A percentile compares a stretch with the other conserved stretches of the same genome.
Conservation (phyloP, 352 stramenopile genomes). For the Phytopythium mirpurense region DNA sequence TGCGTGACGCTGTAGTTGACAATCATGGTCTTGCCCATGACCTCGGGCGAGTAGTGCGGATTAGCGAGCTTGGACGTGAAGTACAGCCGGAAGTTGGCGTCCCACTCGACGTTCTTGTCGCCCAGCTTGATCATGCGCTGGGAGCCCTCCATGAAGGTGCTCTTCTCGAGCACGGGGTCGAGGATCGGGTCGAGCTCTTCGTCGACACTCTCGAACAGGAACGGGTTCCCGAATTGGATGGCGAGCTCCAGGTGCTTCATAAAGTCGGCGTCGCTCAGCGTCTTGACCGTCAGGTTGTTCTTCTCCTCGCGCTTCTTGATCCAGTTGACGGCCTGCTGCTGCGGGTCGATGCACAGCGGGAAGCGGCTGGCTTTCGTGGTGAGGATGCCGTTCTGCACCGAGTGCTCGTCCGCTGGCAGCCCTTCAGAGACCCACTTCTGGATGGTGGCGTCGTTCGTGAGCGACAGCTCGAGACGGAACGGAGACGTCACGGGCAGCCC, state of each 20-base stretch:
- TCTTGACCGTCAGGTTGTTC: slow-evolving; percentile 91
- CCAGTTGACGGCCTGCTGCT: slow-evolving; percentile 95
- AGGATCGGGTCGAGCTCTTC: slow-evolving; percentile 95
- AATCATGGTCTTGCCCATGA: slow-evolving; percentile 96
- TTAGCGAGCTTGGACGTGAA: slow-evolving; percentile 95
- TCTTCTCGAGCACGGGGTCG: slow-evolving; percentile 92
- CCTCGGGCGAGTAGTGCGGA: slow-evolving; percentile 92
- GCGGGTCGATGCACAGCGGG: slow-evolving; percentile 93
- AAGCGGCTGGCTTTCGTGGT: slow-evolving; percentile 93
- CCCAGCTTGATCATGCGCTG: slow-evolving; percentile 90
- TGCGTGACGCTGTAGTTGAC: slow-evolving; percentile 96
- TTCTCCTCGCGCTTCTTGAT: slow-evolving; percentile 96
- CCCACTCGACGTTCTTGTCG: slow-evolving; percentile 94
- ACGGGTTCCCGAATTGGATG: slow-evolving; percentile 94
- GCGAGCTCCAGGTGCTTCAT: slow-evolving; percentile 95
- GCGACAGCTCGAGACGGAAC: slow-evolving; percentile 87
- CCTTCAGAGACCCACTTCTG: slow-evolving; percentile 94
- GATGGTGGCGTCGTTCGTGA: slow-evolving; percentile 92
- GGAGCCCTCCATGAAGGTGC: slow-evolving; percentile 88
- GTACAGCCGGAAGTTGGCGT: slow-evolving; percentile 91
- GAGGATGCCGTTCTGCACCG: slow-evolving; percentile 94
- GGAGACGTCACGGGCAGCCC: slow-evolving; percentile 82
- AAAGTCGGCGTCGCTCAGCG: slow-evolving; percentile 91
- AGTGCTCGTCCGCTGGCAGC: slow-evolving; percentile 92
- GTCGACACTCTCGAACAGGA: slow-evolving; percentile 94